Evolutionary conservation across 805 yeast species (phyloP).

Genomic region (Soucietia sequanensis): DNA sequence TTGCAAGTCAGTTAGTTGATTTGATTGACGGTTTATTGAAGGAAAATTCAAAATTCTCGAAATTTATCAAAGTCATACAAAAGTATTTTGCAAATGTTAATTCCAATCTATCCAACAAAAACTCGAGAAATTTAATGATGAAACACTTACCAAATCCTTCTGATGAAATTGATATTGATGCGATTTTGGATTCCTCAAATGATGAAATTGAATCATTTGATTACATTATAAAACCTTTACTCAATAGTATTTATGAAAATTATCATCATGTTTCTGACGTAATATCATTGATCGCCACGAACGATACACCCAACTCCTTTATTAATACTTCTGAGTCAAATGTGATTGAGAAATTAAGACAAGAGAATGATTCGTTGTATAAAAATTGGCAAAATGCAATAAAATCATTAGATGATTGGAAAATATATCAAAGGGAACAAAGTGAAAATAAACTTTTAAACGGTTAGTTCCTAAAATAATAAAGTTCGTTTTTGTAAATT

Average conservation of each 20-base stretch:
- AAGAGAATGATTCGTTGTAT: slow-evolving; percentile 32
- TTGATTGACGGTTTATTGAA: slow-evolving; percentile 33
- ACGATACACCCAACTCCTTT: slow-evolving; percentile 5
- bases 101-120: slow-evolving; percentile 20
- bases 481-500: slow-evolving; percentile 1
- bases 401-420: slow-evolving; percentile 40
- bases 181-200: slow-evolving; percentile 11
- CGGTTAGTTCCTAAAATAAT: too few relatives aligned
- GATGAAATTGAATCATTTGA: slow-evolving; percentile 39
- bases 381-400: slow-evolving; percentile 41
- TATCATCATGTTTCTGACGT: slow-evolving; percentile 27
- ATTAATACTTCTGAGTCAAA: slow-evolving; percentile 11
- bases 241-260: slow-evolving; percentile 32
- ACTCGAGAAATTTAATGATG: slow-evolving; percentile 6
- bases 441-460: background rate
- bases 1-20: slow-evolving; percentile 31
- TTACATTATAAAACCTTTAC: slow-evolving; percentile 30
- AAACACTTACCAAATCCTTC: slow-evolving; percentile 29
- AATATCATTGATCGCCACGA: slow-evolving; percentile 9
- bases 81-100: slow-evolving; percentile 27
- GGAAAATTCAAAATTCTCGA: slow-evolving; percentile 37
- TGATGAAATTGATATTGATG: slow-evolving; percentile 24
- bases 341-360: slow-evolving; percentile 20
- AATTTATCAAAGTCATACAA: slow-evolving; percentile 26
- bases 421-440: slow-evolving; percentile 16